These are phyloP conservation scores for Mycosphaerella sp. DNA, from an alignment of 2,329 filamentous ascomycete species.

Conservation along the genomic window DNA sequence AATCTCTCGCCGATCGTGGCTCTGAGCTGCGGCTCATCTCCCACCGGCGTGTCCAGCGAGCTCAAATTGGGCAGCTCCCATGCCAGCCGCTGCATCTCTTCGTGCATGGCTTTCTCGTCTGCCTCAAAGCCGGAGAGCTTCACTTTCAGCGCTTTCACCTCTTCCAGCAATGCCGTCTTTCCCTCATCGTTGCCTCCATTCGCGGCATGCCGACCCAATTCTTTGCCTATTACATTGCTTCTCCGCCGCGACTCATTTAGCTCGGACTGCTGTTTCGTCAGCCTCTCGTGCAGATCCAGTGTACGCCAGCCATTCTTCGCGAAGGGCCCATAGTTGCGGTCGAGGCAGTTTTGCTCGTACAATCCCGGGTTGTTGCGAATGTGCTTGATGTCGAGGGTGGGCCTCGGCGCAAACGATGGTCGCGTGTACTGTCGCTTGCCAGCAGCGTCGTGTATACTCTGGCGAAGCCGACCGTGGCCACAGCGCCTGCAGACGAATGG, in stretches of 20 bases:
- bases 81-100: conserved; percentile 22
- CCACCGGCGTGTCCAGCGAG: conserved; percentile 66
- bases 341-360: conserved; percentile 74
- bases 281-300: conserved; percentile 44
- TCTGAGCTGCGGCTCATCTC: conserved; percentile 58
- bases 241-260: conserved; percentile 58
- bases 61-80: conserved; percentile 67
- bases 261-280: conserved; percentile 50
- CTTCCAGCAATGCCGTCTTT: conserved; percentile 51
- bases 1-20: conserved; percentile 59
- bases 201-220: conserved; percentile 38
- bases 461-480: conserved; percentile 1
- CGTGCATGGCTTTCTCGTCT: conserved; percentile 51
- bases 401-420: conserved; percentile 69
- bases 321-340: conserved; percentile 69
- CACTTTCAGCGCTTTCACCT: conserved; percentile 61
- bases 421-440: conserved; percentile 38
- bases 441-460: background rate
- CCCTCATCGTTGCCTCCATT: conserved; percentile 21
- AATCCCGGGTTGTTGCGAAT: conserved; percentile 79
- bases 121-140: conserved; percentile 56
- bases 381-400: conserved; percentile 75
- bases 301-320: conserved; percentile 50
- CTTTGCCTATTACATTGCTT: conserved; percentile 58
- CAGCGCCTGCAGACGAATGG: conserved; percentile 18